phyloP scores from a whole-genome alignment of 1,139 yeast species.

The Citeromyces siamensis region DNA sequence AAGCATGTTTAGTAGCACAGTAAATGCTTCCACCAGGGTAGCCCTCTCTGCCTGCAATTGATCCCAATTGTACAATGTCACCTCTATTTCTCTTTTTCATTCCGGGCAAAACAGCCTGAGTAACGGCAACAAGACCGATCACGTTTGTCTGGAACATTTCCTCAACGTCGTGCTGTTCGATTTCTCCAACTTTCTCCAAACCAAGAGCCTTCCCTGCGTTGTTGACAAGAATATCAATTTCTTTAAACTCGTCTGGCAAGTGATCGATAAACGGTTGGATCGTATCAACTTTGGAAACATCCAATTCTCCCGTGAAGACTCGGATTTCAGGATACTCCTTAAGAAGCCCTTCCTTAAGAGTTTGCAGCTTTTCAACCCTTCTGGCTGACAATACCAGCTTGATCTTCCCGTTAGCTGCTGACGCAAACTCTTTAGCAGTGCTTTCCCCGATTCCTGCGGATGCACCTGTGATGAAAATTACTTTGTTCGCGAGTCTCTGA shows the following conservation, averaged over 20 bases:
- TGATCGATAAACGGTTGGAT: slow-evolving; percentile 26
- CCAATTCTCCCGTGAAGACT: slow-evolving; percentile 25
- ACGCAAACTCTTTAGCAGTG: slow-evolving; percentile 21
- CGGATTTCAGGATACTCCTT: slow-evolving; percentile 24
- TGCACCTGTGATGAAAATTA: slow-evolving; percentile 21
- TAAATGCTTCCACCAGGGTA: slow-evolving; percentile 40
- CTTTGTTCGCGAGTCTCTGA: slow-evolving; percentile 16
- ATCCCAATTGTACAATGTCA: slow-evolving; percentile 35
- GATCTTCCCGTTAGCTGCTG: slow-evolving; percentile 32
- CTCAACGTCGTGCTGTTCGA: slow-evolving; percentile 25
- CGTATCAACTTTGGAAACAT: slow-evolving; percentile 28
- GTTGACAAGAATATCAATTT: slow-evolving; percentile 34
- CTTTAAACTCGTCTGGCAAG: slow-evolving; percentile 30
- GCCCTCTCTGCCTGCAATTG: slow-evolving; percentile 38
- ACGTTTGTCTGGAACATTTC: slow-evolving; percentile 39
- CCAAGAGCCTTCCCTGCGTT: slow-evolving; percentile 44
- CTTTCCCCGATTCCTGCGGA: slow-evolving; percentile 28
- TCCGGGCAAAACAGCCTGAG: slow-evolving; percentile 31
- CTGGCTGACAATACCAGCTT: slow-evolving; percentile 35
- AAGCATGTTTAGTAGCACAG: slow-evolving; percentile 38
- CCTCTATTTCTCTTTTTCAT: slow-evolving; percentile 33
- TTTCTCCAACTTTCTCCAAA: slow-evolving; percentile 27
- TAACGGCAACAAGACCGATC: slow-evolving; percentile 32
- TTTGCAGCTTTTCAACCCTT: slow-evolving; percentile 28
- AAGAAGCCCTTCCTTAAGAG: slow-evolving; percentile 22